Percentiles rank a stretch among this genome's conserved stretches.
Conservation (phyloP, 177 flowering plant species). For the Vitis hybrid region DNA sequence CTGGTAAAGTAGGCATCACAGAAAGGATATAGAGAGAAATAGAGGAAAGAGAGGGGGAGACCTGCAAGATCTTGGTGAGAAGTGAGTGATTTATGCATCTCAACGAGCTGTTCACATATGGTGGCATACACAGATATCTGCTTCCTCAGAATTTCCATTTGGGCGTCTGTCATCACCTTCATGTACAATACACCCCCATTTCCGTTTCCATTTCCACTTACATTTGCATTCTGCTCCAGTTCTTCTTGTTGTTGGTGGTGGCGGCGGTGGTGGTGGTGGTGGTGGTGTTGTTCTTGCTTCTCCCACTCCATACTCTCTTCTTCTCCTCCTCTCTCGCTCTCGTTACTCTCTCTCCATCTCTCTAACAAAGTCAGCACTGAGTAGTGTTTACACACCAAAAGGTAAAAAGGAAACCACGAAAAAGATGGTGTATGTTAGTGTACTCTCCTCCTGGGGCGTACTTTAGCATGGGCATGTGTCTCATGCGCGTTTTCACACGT, state of each 20-base stretch:
- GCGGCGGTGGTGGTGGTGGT: constrained; percentile 6
- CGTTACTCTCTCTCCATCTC: not conserved
- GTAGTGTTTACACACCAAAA: not conserved
- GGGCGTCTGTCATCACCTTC: constrained; percentile 96
- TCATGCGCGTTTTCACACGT: not conserved
- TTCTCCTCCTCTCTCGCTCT: constrained; percentile 7
- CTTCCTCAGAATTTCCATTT: constrained; percentile 68
- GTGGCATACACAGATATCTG: constrained; percentile 83
- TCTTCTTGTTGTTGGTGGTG: not conserved
- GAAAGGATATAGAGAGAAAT: not conserved
- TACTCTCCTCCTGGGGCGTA: not conserved
- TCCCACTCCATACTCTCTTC: constrained; percentile 51
- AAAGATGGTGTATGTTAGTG: constrained; percentile 1
- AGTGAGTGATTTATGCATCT: constrained; percentile 77
- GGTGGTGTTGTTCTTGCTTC: constrained; percentile 21
- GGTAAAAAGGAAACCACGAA: not conserved
- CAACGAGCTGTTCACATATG: constrained; percentile 87
- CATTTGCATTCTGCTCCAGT: not conserved
- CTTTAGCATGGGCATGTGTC: not conserved
- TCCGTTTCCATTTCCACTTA: constrained; percentile 10
- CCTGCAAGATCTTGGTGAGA: constrained; percentile 86
- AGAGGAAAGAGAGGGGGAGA: constrained; percentile 17
- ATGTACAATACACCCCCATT: constrained; percentile 43
- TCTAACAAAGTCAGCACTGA: not conserved
- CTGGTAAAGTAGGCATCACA: not conserved